phyloP scores from a whole-genome alignment of 768 basidiomycete species.

The Boletus edulis region DNA sequence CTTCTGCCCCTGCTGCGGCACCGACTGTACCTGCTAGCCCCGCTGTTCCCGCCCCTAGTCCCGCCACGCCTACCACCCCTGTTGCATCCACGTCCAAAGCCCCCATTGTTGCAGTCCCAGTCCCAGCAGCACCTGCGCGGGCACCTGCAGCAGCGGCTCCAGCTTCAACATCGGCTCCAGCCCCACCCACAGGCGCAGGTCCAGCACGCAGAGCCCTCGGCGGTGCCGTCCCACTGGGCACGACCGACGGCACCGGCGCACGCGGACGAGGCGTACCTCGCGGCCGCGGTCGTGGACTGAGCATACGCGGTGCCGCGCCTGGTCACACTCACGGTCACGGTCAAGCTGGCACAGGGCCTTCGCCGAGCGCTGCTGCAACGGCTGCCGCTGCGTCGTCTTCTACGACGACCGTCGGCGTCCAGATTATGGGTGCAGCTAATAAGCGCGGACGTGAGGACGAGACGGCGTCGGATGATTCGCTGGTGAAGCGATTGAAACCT shows the following conservation, averaged over 20 bases:
- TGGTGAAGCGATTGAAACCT: slow-evolving; percentile 67
- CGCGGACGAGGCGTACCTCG: slow-evolving; percentile 38
- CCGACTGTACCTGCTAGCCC: slow-evolving; percentile 8
- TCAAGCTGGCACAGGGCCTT: too few species aligned
- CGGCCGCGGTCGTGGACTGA: slow-evolving; percentile 27
- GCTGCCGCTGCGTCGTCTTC: slow-evolving; percentile 16
- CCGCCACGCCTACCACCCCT: slow-evolving; percentile 29
- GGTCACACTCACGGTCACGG: not conserved
- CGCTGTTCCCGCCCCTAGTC: slow-evolving; percentile 10
- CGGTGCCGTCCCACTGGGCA: slow-evolving; percentile 26
- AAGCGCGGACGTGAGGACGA: slow-evolving; percentile 66
- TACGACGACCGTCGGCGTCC: slow-evolving; percentile 39
- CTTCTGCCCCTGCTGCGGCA: slow-evolving; percentile 18
- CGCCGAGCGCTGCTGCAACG: slow-evolving; percentile 1
- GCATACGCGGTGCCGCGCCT: slow-evolving; percentile 31
- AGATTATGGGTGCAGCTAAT: slow-evolving; percentile 61
- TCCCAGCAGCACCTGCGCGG: not conserved
- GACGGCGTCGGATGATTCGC: slow-evolving; percentile 47
- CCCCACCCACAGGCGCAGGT: slow-evolving; percentile 25
- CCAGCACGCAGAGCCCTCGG: slow-evolving; percentile 33
- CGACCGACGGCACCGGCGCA: slow-evolving; percentile 19
- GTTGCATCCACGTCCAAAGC: slow-evolving; percentile 27
- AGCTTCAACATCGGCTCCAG: slow-evolving; percentile 12
- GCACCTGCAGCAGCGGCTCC: slow-evolving; percentile 13
- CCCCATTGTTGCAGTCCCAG: slow-evolving; percentile 7